Percentiles rank a stretch among this genome's conserved stretches.
phyloP scores from a whole-genome alignment of 495 filamentous ascomycete genomes.

The Talaromyces stipitatus region DNA sequence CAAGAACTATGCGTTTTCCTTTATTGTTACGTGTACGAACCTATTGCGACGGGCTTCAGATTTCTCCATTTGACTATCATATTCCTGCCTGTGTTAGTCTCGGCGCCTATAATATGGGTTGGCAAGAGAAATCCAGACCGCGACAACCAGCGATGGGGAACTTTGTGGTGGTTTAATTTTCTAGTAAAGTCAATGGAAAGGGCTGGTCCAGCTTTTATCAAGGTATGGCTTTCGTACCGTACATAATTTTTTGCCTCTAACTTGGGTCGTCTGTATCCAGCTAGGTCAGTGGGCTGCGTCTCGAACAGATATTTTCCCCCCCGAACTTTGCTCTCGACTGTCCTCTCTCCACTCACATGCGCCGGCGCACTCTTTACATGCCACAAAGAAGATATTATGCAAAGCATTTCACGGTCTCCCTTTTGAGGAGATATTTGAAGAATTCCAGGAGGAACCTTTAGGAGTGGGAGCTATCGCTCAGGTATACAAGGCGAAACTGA shows the following conservation, averaged over 20 bases:
- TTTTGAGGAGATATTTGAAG: conserved; percentile 93
- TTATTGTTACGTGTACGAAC: conserved; percentile 72
- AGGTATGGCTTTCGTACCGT: conserved; percentile 54
- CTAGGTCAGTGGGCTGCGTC: conserved; percentile 99
- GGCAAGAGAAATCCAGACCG: conserved; percentile 51
- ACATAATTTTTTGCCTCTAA: background rate
- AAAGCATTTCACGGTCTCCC: conserved; percentile 70
- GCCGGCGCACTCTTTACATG: conserved; percentile 77
- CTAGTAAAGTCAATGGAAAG: conserved; percentile 85
- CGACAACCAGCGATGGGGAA: conserved; percentile 66
- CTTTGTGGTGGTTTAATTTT: conserved; percentile 93
- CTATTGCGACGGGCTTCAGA: conserved; percentile 76
- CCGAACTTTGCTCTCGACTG: conserved; percentile 85
- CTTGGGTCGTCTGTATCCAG: conserved; percentile 31
- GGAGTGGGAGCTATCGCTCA: conserved; percentile 97
- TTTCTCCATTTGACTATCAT: conserved; percentile 81
- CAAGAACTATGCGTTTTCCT: conserved; percentile 53
- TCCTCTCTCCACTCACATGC: conserved; percentile 92
- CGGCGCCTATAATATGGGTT: conserved; percentile 75
- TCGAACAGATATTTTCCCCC: conserved; percentile 94
- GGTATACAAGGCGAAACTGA: conserved; percentile 93
- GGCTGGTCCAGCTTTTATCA: conserved; percentile 95
- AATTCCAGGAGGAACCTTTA: conserved; percentile 84
- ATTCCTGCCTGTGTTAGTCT: conserved; percentile 80
- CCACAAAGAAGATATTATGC: conserved; percentile 70